phyloP scores from a whole-genome alignment of 2,329 filamentous ascomycete species.

The Apiospora arundinis region DNA sequence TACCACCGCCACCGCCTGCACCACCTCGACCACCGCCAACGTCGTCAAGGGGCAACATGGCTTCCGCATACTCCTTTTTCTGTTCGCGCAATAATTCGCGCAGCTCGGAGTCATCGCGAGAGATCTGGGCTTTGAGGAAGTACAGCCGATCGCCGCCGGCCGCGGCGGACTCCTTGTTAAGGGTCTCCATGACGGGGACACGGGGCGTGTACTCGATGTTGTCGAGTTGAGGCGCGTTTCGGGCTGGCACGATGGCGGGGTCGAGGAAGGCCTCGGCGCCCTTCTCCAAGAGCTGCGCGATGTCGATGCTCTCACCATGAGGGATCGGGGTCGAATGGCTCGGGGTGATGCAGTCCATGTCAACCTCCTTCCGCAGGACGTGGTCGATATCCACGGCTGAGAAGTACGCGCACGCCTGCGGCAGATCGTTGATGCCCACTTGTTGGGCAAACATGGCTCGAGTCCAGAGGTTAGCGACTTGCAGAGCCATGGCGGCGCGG shows the following conservation, averaged over 20 bases:
- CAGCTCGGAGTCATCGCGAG: conserved; percentile 75
- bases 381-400: conserved; percentile 94
- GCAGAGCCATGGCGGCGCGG: conserved; percentile 87
- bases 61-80: not conserved
- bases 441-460: conserved; percentile 97
- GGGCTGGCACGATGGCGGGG: conserved; percentile 61
- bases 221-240: conserved; percentile 62
- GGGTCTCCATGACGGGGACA: conserved; percentile 77
- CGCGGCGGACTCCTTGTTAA: conserved; percentile 57
- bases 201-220: conserved; percentile 73
- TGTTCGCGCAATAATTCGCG: conserved; percentile 71
- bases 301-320: conserved; percentile 87
- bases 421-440: conserved; percentile 92
- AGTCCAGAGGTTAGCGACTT: conserved; percentile 95
- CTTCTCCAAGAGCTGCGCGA: conserved; percentile 76
- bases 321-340: conserved; percentile 80
- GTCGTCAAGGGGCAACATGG: no score
- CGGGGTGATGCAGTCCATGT: conserved; percentile 96
- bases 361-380: conserved; percentile 95
- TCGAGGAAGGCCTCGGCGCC: conserved; percentile 74
- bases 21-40: not conserved
- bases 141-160: conserved; percentile 49
- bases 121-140: conserved; percentile 87
- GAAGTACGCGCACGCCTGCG: conserved; percentile 94
- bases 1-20: not conserved